These are phyloP conservation scores for Capillidium rhysosporum DNA, from an alignment of 371 early-diverging fungal species.

Conservation along the genomic window DNA sequence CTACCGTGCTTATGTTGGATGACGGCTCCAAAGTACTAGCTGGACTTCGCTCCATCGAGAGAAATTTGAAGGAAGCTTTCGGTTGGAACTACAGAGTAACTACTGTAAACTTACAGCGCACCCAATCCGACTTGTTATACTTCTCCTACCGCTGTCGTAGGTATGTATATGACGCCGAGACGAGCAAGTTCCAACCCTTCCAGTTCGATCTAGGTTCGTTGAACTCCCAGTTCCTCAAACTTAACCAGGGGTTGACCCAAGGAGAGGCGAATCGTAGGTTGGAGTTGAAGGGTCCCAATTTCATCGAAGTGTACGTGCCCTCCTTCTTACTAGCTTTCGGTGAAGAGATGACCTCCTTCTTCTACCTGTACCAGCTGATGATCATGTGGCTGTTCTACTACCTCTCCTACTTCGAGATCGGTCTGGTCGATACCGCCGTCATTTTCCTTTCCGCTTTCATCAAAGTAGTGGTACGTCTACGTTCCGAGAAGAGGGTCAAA, in stretches of 20 bases:
- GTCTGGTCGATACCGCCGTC: conserved; percentile 45
- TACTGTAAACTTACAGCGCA: conserved; percentile 17
- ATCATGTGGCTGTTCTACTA: conserved; percentile 55
- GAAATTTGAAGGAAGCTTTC: conserved; percentile 7
- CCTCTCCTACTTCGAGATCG: conserved; percentile 53
- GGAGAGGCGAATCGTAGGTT: conserved; percentile 32
- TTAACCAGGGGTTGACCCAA: conserved; percentile 22
- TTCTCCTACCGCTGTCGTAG: conserved; percentile 58
- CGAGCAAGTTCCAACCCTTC: conserved; percentile 27
- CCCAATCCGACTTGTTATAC: conserved; percentile 23
- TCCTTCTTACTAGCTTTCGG: conserved; percentile 23
- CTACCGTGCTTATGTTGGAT: conserved; percentile 28
- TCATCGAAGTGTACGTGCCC: conserved; percentile 38
- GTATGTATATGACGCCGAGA: conserved; percentile 23
- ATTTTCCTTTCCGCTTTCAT: conserved; percentile 43
- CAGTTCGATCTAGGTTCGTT: conserved; percentile 29
- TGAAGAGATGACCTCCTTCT: conserved; percentile 46
- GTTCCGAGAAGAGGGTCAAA: conserved; percentile 41
- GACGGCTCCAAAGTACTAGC: conserved; percentile 17
- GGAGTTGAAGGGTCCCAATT: conserved; percentile 48
- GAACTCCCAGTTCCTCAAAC: conserved; percentile 18
- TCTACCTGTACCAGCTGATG: conserved; percentile 60
- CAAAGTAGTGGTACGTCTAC: conserved; percentile 40
- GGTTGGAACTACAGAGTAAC: conserved; percentile 18
- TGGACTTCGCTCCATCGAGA: conserved; percentile 16